Percentiles rank a stretch among this genome's conserved stretches.
Conservation (phyloP, 768 basidiomycete genomes). For the Termitomyces sp. region DNA sequence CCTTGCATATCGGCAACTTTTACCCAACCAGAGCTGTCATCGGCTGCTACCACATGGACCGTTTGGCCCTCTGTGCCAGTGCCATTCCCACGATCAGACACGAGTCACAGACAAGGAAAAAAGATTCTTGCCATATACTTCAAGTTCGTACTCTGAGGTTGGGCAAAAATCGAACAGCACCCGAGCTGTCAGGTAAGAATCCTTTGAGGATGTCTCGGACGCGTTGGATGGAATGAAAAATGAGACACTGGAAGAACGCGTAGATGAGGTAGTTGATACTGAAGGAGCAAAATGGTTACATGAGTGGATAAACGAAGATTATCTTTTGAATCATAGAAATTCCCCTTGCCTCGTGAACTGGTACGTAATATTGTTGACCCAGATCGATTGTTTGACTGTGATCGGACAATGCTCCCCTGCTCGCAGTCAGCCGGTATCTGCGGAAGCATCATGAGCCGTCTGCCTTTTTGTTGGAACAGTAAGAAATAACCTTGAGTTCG, state of each 20-base stretch:
- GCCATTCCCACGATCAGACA: background rate
- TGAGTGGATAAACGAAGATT: background rate
- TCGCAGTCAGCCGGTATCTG: slow-evolving; percentile 75
- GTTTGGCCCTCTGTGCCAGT: slow-evolving; percentile 47
- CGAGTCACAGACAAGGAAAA: background rate
- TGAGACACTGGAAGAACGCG: slow-evolving; percentile 42
- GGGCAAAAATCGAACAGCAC: slow-evolving; percentile 73
- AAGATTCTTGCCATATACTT: slow-evolving; percentile 45
- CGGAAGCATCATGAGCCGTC: background rate
- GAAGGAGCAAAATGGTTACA: background rate
- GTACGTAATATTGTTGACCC: slow-evolving; percentile 19
- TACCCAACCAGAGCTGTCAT: slow-evolving; percentile 85
- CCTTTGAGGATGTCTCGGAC: slow-evolving; percentile 31
- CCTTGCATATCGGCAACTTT: slow-evolving; percentile 60
- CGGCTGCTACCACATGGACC: slow-evolving; percentile 68
- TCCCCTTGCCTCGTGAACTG: slow-evolving; percentile 17
- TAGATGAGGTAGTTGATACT: slow-evolving; percentile 12
- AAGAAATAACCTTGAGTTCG: slow-evolving; percentile 63
- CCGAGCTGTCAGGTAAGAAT: slow-evolving; percentile 45
- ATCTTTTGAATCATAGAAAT: background rate
- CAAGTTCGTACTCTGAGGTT: slow-evolving; percentile 74
- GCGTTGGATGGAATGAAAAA: slow-evolving; percentile 43
- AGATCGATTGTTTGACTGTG: slow-evolving; percentile 17
- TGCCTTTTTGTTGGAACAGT: background rate
- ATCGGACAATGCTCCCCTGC: slow-evolving; percentile 22